Conservation (phyloP, 1,284 basidiomycete species). For the Pseudozyma tsukubaensis region DNA sequence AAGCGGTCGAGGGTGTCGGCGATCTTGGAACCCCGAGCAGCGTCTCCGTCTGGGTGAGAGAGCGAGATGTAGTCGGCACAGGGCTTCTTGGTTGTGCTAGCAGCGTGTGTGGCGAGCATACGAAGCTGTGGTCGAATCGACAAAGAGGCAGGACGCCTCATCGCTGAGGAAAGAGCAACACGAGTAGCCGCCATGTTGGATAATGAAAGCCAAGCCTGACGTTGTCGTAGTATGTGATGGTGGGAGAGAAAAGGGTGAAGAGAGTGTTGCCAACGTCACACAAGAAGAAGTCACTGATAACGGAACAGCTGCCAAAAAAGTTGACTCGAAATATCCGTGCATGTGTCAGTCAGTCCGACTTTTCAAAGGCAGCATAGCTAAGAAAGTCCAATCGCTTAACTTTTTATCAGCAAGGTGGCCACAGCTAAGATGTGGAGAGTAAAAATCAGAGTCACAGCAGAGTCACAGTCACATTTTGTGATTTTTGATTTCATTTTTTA, state of each 20-base stretch:
- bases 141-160: slow-evolving; percentile 24
- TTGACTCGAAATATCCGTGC: too few relatives aligned
- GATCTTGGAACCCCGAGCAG: slow-evolving; percentile 41
- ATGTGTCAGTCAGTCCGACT: too few relatives aligned
- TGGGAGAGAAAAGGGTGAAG: neutral
- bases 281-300: too few relatives aligned
- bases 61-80: slow-evolving; percentile 59
- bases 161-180: slow-evolving; percentile 19
- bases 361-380: too few relatives aligned
- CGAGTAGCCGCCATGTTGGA: slow-evolving; percentile 28
- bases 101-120: slow-evolving; percentile 39
- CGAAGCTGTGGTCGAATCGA: slow-evolving; percentile 24
- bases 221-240: slow-evolving; percentile 2
- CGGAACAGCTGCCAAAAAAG: too few relatives aligned
- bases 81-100: slow-evolving; percentile 35
- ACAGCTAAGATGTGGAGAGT: neutral
- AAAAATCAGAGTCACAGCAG: slow-evolving; percentile 11
- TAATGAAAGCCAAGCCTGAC: neutral
- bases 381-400: too few relatives aligned
- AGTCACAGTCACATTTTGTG: neutral
- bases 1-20: slow-evolving; percentile 58
- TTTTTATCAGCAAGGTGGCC: too few relatives aligned
- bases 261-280: neutral
- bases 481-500: neutral
- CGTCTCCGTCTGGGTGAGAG: slow-evolving; percentile 63